These are phyloP conservation scores for Akanthomyces dipterigenus DNA, from an alignment of 2,329 filamentous ascomycete species.

Conservation along the genomic window DNA sequence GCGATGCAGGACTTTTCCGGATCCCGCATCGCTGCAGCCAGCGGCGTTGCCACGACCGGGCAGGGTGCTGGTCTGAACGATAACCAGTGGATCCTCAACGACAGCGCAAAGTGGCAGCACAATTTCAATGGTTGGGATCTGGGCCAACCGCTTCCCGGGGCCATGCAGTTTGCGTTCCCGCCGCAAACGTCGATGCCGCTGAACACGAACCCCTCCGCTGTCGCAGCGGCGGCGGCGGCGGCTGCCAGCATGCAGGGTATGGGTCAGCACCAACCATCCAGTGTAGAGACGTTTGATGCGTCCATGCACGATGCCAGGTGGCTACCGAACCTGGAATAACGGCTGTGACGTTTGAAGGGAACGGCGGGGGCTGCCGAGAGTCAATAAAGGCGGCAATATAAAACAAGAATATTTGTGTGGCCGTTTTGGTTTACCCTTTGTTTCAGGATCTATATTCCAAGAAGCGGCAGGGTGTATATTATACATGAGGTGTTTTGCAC, in stretches of 20 bases:
- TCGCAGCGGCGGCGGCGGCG: not conserved
- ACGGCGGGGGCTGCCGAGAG: not conserved
- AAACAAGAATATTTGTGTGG: too few relatives aligned
- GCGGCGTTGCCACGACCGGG: not conserved
- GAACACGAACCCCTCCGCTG: not conserved
- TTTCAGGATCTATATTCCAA: too few relatives aligned
- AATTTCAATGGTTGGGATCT: conserved; percentile 49
- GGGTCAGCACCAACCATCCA: conserved; percentile 20
- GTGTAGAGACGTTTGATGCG: conserved; percentile 26
- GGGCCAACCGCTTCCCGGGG: conserved; percentile 21
- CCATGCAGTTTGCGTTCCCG: conserved; percentile 25
- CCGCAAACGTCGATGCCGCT: conserved; percentile 5
- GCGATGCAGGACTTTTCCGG: not conserved
- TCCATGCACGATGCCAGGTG: conserved; percentile 28
- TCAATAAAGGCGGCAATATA: too few relatives aligned
- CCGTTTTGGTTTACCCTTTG: too few relatives aligned
- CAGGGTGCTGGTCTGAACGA: conserved; percentile 32
- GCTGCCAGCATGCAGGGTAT: conserved; percentile 8
- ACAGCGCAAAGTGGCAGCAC: conserved; percentile 52
- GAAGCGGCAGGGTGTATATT: too few relatives aligned
- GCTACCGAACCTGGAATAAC: conserved; percentile 30
- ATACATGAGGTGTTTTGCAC: too few relatives aligned
- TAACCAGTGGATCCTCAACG: conserved; percentile 52
- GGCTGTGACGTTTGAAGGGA: not conserved
- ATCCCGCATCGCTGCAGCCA: not conserved